Evolutionary conservation across 306 rosid species (phyloP), one percentile per base, ranked within the genome.

Genomic region (Corylus americana): DNA sequence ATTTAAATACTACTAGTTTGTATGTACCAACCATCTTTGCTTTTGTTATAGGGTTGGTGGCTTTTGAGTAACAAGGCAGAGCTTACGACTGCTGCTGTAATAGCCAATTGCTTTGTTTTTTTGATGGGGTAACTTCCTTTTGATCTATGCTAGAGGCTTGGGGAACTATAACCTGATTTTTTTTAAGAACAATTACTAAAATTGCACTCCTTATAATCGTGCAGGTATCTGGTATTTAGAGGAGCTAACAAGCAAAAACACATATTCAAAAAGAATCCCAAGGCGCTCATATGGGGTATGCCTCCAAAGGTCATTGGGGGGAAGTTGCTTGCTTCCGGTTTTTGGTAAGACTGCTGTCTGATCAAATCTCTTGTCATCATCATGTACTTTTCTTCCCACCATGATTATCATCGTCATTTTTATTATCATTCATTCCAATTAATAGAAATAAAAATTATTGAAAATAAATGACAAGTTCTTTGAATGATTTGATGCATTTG

Each of bases 201-300:
- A 3, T 10, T 69, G 51, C n/a, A 69, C 18, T 66, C 16, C 61
- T 35, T 53, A 10, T 64, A 70, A 77, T 78, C 68, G 70, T 37
- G 74, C 90, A 95, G 98, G 83, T 96, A 96, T 85, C 72, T 87
- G 74, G 97, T 91, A 82, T 96, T 96, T 84, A 87, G 97, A 81
- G 99, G 99, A 86, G 96, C 99, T 49, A 96, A 96, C 93, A 96
- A 96, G 89, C 97, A 96, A 82, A 96, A 96, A 68, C 99, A 96
- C 50, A 82, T 82, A 45, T 96, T 96, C 82, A 96, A 93, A 75
- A 96, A 91, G 91, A 88, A 93, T 80, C 90, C 95, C 20, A 93
- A 93, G 85, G 94, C 92, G 8, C 94, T 75, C 62, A 91, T 96
- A 77, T 96, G 99, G 98, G 97, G 99, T 70, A 85, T 67, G 75